Evolutionary conservation across 805 yeast species (phyloP).

Genomic region (Schwanniomyces occidentalis): DNA sequence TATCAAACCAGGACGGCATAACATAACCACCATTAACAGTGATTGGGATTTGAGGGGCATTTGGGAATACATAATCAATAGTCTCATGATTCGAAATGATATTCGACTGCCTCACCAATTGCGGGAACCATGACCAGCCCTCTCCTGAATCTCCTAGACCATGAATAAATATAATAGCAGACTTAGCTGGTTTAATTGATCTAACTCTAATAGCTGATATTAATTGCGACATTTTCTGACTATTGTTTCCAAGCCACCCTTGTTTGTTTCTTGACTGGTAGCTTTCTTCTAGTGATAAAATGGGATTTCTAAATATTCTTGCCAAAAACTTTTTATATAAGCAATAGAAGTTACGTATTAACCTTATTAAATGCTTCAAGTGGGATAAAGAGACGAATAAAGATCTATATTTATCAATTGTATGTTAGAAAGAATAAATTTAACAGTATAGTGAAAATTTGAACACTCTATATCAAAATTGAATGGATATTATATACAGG

Average conservation of each 20-base stretch:
- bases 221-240: slow-evolving; percentile 9
- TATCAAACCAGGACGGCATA: slow-evolving; percentile 90
- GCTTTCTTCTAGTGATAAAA: too few relatives aligned
- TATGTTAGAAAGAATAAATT: too few relatives aligned
- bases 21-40: slow-evolving; percentile 62
- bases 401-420: too few relatives aligned
- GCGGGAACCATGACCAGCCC: slow-evolving; percentile 87
- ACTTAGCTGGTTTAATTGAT: slow-evolving; percentile 33
- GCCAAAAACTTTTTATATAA: too few relatives aligned
- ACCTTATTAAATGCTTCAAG: too few relatives aligned
- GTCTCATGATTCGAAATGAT: slow-evolving; percentile 49
- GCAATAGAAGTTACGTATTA: too few relatives aligned
- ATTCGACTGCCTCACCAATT: slow-evolving; percentile 47
- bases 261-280: background rate
- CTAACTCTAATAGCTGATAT: slow-evolving; percentile 25
- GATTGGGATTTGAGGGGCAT: slow-evolving; percentile 76
- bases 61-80: slow-evolving; percentile 79
- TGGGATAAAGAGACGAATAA: too few relatives aligned
- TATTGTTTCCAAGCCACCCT: too few relatives aligned
- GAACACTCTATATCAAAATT: too few relatives aligned
- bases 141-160: slow-evolving; percentile 91
- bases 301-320: too few relatives aligned
- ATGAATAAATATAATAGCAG: slow-evolving; percentile 76
- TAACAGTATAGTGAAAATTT: too few relatives aligned
- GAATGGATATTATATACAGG: too few relatives aligned